These are phyloP conservation scores for Fistulinella prunicolor DNA, from an alignment of 768 basidiomycete species.

Conservation along the genomic window DNA sequence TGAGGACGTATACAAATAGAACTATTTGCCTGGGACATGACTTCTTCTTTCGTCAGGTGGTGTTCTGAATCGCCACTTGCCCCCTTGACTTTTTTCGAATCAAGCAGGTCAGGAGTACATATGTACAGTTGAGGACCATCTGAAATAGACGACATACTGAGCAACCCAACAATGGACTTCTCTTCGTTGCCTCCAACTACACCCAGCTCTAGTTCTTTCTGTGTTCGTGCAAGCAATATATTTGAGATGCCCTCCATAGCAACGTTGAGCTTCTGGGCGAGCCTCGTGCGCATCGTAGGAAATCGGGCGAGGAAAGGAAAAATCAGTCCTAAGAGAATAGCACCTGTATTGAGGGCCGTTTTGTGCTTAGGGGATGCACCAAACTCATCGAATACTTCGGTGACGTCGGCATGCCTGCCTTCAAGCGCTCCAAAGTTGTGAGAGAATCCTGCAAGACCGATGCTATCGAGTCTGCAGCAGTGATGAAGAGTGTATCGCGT, in stretches of 20 bases:
- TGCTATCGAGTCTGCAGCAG: conserved; percentile 46
- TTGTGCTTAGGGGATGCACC: conserved; percentile 9
- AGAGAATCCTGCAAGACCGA: conserved; percentile 59
- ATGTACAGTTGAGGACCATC: not conserved
- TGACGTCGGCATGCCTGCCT: conserved; percentile 42
- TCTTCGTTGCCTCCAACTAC: not conserved
- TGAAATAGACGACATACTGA: not conserved
- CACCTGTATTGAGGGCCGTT: not conserved
- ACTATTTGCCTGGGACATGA: not conserved
- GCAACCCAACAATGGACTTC: not conserved
- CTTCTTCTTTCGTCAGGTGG: not conserved
- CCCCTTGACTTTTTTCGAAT: not conserved
- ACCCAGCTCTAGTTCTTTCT: not conserved
- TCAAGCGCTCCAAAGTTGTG: conserved; percentile 54
- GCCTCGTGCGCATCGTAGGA: not conserved
- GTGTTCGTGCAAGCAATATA: not conserved
- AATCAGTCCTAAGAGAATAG: not conserved
- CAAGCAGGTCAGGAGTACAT: not conserved
- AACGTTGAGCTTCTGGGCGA: not conserved
- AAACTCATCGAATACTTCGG: conserved; percentile 40
- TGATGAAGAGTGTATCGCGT: not conserved
- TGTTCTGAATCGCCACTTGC: not conserved
- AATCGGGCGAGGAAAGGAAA: not conserved
- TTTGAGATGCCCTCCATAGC: not conserved
- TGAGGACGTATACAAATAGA: not conserved